These are phyloP conservation scores for Calonectria leucothoes DNA, from an alignment of 2,329 filamentous ascomycete species.

Conservation along the genomic window DNA sequence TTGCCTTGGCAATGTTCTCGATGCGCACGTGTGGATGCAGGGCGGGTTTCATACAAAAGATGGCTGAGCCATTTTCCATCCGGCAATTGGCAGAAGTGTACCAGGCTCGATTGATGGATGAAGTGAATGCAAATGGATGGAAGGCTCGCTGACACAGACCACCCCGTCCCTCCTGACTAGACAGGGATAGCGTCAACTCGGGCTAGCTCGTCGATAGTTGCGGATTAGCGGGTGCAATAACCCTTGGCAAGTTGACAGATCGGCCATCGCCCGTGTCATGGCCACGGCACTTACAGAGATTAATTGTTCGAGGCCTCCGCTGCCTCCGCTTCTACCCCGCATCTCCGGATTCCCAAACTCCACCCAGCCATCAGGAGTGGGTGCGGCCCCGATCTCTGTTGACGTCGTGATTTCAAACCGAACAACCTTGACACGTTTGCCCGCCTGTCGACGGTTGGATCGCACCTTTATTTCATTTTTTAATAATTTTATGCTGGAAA, in stretches of 20 bases:
- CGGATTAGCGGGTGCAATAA: neutral
- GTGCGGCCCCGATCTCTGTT: neutral
- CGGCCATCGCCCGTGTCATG: neutral
- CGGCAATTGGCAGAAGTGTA: too few relatives aligned
- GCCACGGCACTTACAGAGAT: neutral
- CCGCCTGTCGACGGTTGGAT: neutral
- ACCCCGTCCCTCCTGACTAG: neutral
- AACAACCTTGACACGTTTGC: neutral
- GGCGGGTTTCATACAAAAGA: neutral
- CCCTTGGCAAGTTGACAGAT: neutral
- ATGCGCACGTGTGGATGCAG: too few relatives aligned
- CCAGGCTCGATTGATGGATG: neutral
- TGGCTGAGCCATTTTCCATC: neutral
- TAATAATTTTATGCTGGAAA: neutral
- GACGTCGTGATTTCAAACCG: neutral
- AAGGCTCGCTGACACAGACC: neutral
- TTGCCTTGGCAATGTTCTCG: neutral
- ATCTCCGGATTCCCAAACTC: neutral
- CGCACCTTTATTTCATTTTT: neutral
- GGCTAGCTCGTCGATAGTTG: neutral
- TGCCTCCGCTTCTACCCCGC: constrained; percentile 6
- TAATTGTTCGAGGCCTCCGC: neutral
- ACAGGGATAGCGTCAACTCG: neutral
- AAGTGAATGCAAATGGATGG: neutral
- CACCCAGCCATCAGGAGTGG: constrained; percentile 4